Evolutionary conservation across 768 basidiomycete species (phyloP).

Genomic region (Obba rivulosa): DNA sequence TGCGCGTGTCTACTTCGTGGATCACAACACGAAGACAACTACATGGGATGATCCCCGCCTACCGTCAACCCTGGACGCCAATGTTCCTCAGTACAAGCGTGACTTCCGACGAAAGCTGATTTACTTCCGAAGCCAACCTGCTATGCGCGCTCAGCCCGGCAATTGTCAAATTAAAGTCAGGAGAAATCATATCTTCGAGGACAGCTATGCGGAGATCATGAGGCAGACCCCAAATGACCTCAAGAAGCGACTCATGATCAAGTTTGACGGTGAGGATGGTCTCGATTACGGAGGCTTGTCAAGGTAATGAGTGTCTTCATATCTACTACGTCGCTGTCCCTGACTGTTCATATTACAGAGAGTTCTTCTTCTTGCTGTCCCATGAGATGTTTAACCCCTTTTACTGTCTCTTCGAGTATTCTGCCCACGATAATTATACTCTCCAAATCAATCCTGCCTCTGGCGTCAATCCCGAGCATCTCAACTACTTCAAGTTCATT

Average conservation of each 20-base stretch:
- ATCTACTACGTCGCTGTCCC: background rate
- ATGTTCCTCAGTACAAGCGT: conserved; percentile 99
- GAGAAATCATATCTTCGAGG: conserved; percentile 98
- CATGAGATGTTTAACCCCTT: conserved; percentile 99
- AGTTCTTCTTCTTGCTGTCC: conserved; percentile 99
- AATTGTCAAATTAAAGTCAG: conserved; percentile 99
- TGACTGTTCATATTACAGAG: conserved; percentile 44
- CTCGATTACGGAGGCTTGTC: conserved; percentile 98
- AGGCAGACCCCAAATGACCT: conserved; percentile 96
- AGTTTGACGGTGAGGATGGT: conserved; percentile 99
- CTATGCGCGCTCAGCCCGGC: conserved; percentile 95
- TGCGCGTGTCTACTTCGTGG: conserved; percentile 98
- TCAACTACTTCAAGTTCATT: conserved; percentile 99
- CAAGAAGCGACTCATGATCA: conserved; percentile 99
- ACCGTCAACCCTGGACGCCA: conserved; percentile 91
- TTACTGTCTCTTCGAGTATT: conserved; percentile 99
- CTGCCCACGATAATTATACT: conserved; percentile 99
- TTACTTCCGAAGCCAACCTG: conserved; percentile 98
- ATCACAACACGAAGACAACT: conserved; percentile 99
- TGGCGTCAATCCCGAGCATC: conserved; percentile 96
- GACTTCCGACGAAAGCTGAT: conserved; percentile 99
- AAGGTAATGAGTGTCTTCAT: conserved; percentile 42
- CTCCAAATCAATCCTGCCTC: conserved; percentile 99
- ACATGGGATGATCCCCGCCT: conserved; percentile 99
- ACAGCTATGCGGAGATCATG: conserved; percentile 99